Percentiles rank a stretch among this genome's conserved stretches.
phyloP scores from a whole-genome alignment of 1,284 basidiomycete genomes.

The Sphaerobolus stellatus region DNA sequence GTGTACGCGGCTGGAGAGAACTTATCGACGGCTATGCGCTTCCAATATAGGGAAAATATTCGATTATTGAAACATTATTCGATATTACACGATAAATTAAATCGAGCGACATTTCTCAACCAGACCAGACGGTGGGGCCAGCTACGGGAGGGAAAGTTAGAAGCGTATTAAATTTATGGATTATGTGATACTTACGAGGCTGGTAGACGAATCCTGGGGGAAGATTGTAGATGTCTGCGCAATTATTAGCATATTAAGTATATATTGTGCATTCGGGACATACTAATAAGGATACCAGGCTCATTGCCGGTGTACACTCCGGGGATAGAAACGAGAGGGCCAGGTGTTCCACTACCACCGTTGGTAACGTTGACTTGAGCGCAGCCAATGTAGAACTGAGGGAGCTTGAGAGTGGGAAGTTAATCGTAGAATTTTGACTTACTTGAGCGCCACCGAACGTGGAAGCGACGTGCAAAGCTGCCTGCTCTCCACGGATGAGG shows the following conservation, averaged over 20 bases:
- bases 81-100: too few species aligned
- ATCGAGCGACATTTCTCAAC: too few species aligned
- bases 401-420: not conserved
- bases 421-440: not conserved
- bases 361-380: constrained; percentile 38
- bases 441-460: constrained; percentile 32
- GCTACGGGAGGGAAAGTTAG: constrained; percentile 16
- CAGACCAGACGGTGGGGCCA: constrained; percentile 24
- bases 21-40: too few species aligned
- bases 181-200: constrained; percentile 26
- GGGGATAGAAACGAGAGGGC: constrained; percentile 37
- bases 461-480: constrained; percentile 38
- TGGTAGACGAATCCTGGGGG: constrained; percentile 32
- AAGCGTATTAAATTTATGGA: too few species aligned
- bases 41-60: too few species aligned
- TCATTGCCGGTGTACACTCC: constrained; percentile 15
- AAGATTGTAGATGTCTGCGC: constrained; percentile 33
- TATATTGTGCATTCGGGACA: too few species aligned
- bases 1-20: too few species aligned
- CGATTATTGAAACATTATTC: too few species aligned
- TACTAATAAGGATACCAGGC: constrained; percentile 36
- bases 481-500: constrained; percentile 31
- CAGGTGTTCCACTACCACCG: constrained; percentile 32
- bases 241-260: not conserved
- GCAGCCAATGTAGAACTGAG: constrained; percentile 36